phyloP scores from a whole-genome alignment of 2,329 filamentous ascomycete species.

The Ascochyta rabiei region DNA sequence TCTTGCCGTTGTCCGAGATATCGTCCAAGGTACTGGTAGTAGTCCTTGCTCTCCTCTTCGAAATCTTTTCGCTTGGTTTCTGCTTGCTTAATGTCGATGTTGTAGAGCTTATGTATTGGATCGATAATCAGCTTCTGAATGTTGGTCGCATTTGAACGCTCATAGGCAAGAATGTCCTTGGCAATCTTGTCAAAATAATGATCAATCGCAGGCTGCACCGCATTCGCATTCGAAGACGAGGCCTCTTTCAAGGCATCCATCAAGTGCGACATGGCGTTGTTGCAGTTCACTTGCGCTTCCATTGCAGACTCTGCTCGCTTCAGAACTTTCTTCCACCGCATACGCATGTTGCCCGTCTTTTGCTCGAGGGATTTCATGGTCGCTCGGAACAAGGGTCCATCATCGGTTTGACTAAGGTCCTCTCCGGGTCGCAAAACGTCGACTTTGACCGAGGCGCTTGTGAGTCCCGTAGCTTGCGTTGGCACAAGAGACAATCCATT shows the following conservation, averaged over 20 bases:
- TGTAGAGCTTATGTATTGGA: slow-evolving; percentile 88
- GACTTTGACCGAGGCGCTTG: slow-evolving; percentile 67
- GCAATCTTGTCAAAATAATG: slow-evolving; percentile 99
- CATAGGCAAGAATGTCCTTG: slow-evolving; percentile 84
- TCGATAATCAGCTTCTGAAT: slow-evolving; percentile 95
- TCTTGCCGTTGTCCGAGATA: slow-evolving; percentile 97
- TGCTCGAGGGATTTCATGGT: slow-evolving; percentile 97
- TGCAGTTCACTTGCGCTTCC: slow-evolving; percentile 78
- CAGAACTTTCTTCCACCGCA: slow-evolving; percentile 93
- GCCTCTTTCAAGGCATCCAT: slow-evolving; percentile 87
- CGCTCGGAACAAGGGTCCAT: slow-evolving; percentile 92
- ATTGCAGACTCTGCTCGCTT: slow-evolving; percentile 92
- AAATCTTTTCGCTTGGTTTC: slow-evolving; percentile 97
- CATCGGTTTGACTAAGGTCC: slow-evolving; percentile 79
- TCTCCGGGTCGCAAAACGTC: slow-evolving; percentile 89
- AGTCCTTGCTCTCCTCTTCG: slow-evolving; percentile 98
- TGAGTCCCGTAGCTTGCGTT: slow-evolving; percentile 48
- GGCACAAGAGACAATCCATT: slow-evolving; percentile 53
- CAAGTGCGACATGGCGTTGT: slow-evolving; percentile 82
- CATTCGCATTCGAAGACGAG: slow-evolving; percentile 88
- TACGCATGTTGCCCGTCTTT: slow-evolving; percentile 92
- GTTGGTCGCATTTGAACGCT: slow-evolving; percentile 81
- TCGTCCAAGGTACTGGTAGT: slow-evolving; percentile 91
- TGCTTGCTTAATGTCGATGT: slow-evolving; percentile 95
- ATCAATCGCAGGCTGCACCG: slow-evolving; percentile 94